Evolutionary conservation across 2,329 filamentous ascomycete species (phyloP), one percentile per base, ranked within the genome.

Genomic region (Hypoxylon sp.): DNA sequence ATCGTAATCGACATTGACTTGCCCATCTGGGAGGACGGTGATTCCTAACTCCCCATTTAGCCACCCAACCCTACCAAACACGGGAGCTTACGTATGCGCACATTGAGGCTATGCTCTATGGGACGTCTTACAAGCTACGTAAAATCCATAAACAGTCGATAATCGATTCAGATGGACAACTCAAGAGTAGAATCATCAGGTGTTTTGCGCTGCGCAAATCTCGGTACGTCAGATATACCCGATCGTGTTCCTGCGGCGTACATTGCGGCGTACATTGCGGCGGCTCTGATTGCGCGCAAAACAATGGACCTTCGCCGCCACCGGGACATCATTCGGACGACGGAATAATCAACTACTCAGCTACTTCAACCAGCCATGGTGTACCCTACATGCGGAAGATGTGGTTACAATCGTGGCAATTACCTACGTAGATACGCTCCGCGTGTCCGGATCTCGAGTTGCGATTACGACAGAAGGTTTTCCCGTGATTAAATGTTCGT

Each of bases 1-100:
- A 87, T 95, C 60, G 86, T 95, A n/a, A 84, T 96, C 8, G 90
- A 96, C 67, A 65, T 95, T 20, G 84, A 91, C 59, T 73, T 94
- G 54, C 86, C 87, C 0, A 74, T 86, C 13, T 82, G 78, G 75
- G 66, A 70, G 75, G 66, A 70, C 38, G 63, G 36, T 36, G 34
- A 52, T 51, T 42, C 48, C 17, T 54, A 25, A 40, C 21, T 21
- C n/a, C n/a, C n/a, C n/a, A 42, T 46, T 21, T 52, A 9, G 40
- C 47, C 31, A 40, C 51, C 43, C 43, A 44, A 49, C 32, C 13
- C 29, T 46, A 16, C 47, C 50, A 30, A 42, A 26, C 32, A 45
- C 35, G 32, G 26, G 25, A 19, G 21, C 32, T 44, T 31, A 29
- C 32, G 34, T 29, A 38, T 35, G 20, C 42, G 29, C 17, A 13